Percentiles rank a stretch among this genome's conserved stretches.
Conservation (phyloP, 495 filamentous ascomycete species). For the Platismatia glauca region DNA sequence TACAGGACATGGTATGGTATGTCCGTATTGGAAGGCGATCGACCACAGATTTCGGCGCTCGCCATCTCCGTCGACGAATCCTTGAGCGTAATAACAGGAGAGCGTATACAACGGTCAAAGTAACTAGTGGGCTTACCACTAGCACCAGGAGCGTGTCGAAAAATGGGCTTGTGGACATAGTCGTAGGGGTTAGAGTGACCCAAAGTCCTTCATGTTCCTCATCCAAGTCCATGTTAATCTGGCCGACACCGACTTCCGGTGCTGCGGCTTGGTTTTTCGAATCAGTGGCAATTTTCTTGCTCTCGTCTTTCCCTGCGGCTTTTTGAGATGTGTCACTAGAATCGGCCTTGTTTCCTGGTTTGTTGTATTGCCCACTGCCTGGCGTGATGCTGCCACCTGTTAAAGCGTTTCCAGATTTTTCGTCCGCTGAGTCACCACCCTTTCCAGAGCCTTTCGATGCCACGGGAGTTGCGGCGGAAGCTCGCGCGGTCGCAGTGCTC, state of each 20-base stretch:
- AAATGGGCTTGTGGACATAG: constrained; percentile 84
- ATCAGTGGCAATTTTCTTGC: not conserved
- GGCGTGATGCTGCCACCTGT: constrained; percentile 66
- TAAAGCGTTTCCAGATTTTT: constrained; percentile 31
- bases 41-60: constrained; percentile 91
- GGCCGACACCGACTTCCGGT: not conserved
- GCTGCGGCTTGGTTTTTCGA: constrained; percentile 1
- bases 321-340: constrained; percentile 18
- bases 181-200: constrained; percentile 89
- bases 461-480: constrained; percentile 15
- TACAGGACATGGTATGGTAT: constrained; percentile 71
- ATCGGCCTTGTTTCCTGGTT: constrained; percentile 26
- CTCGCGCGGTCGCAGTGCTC: constrained; percentile 22
- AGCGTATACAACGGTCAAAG: constrained; percentile 85
- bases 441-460: constrained; percentile 9
- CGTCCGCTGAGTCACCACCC: constrained; percentile 8
- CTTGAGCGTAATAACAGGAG: constrained; percentile 80
- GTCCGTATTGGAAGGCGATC: constrained; percentile 90
- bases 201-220: constrained; percentile 74
- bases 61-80: constrained; percentile 83
- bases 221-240: not conserved
- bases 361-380: constrained; percentile 65
- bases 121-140: constrained; percentile 85
- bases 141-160: constrained; percentile 92
- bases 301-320: constrained; percentile 6